Evolutionary conservation across 192 early-diverging fungal genomes (phyloP), one percentile per base, ranked within the genome.

Genomic region (Gryganskiella cystojenkinii): DNA sequence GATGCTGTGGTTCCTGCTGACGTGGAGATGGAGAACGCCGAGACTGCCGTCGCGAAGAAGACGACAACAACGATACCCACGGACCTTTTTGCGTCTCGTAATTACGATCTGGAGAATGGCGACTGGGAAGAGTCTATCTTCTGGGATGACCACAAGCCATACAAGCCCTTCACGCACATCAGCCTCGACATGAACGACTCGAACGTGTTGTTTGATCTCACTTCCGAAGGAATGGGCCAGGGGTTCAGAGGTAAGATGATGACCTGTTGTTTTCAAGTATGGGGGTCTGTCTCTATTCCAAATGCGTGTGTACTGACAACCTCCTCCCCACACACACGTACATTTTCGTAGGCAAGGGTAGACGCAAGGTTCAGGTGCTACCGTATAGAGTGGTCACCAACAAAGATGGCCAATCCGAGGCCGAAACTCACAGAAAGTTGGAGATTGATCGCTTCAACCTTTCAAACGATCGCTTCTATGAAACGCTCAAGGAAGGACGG

Each of bases 381-480:
- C 58, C 74, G 2, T 78, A 78, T 6, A 59, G 74, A 25, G 61
- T 78, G n/a, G 54, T 78, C 17, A 69, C 74, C 55, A 88, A 76
- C 35, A 83, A 80, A 56, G 71, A 79, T 30, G 68, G 84, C 56
- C 84, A 83, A 6, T 82, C 85, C 45, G 91, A 93, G 59, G 83
- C 84, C 8, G 89, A 90, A 65, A 86, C 85, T 2, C 83, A 86
- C 43, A 81, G 84, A 55, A 84, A 86, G 55, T 56, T 88, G 19
- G 85, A 86, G 43, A 85, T 91, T 51, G 91, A 95, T 69, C 83
- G 87, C 28, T 96, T 95, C 80, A 96, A 99, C 75, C 59, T 96
- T 11, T 94, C 95, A 1, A 92, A 95, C 79, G 96, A 98, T 84
- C 88, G 90, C 15, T 90, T 82, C 50, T 98, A 99, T 74, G 95